Evolutionary conservation across 2,329 filamentous ascomycete species (phyloP).

Genomic region (Claviceps africana): DNA sequence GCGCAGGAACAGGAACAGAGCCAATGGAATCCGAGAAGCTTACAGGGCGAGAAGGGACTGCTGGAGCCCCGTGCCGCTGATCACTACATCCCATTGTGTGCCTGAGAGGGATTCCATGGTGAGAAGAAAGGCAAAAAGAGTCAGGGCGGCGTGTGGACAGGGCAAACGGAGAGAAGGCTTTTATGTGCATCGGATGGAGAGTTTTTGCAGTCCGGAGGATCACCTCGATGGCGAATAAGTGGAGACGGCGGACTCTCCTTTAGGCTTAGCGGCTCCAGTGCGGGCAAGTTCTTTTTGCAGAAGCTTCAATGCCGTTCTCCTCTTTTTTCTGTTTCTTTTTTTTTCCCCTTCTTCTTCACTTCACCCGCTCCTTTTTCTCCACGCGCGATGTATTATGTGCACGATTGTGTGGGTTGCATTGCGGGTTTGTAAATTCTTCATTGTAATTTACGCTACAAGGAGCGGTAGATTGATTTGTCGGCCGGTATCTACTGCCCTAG

Average conservation of each 20-base stretch:
- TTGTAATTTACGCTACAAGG: slow-evolving; percentile 25
- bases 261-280: slow-evolving; percentile 3
- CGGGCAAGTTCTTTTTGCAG: background rate
- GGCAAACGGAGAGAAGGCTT: slow-evolving; percentile 2
- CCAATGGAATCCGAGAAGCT: slow-evolving; percentile 25
- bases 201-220: slow-evolving; percentile 8
- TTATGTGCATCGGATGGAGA: slow-evolving; percentile 5
- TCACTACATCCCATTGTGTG: slow-evolving; percentile 65
- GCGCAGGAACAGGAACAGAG: background rate
- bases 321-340: slow-evolving; percentile 6
- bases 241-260: background rate
- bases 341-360: slow-evolving; percentile 4
- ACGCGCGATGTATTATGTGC: slow-evolving; percentile 16
- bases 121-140: slow-evolving; percentile 7
- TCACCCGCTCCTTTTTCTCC: slow-evolving; percentile 17
- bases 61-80: slow-evolving; percentile 63
- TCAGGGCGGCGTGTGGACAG: background rate
- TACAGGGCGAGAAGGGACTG: slow-evolving; percentile 72
- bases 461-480: slow-evolving; percentile 51
- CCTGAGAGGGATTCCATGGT: slow-evolving; percentile 63
- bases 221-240: background rate
- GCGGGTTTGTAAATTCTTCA: slow-evolving; percentile 21
- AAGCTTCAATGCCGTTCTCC: slow-evolving; percentile 14
- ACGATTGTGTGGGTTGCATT: slow-evolving; percentile 33
- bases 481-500: slow-evolving; percentile 83